Base-by-base conservation (phyloP, 2,329 filamentous ascomycete genomes). In the Venturia effusa region DNA sequence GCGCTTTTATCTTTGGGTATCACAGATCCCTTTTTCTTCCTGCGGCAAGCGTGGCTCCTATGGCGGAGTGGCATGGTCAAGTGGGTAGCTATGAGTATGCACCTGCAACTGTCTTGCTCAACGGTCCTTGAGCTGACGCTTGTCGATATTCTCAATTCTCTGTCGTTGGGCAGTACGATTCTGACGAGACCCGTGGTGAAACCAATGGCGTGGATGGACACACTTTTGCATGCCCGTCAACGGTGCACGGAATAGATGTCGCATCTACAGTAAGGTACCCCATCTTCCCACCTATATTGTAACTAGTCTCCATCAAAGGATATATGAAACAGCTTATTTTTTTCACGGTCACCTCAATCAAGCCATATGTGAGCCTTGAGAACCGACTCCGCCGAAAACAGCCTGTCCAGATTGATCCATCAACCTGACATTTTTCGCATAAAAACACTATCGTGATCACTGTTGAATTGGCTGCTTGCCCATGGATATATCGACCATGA, bases 1-100 rank as follows among this genome's bases (percentile, higher is more conserved):
- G 51, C 51, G 51, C 51, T 57, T 57, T 57, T 57, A 57, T 57
- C 34, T 57, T 57, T n/a, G 51, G 51, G 51, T 24, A 34, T 34
- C 30, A 34, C 51, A 34, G 51, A 22, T 34, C 30, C 27, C 22
- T 34, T 30, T n/a, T n/a, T n/a, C 30, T 55, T n/a, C 22, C 30
- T n/a, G 15, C 27, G n/a, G n/a, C 19, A 4, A 34, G 19, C 34
- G 15, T 57, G 45, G 45, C 45, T 27, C 22, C 45, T 5, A 27
- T 6, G 10, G 27, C 27, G 3, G 51, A 57, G 30, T 37, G 51
- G 34, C 30, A n/a, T 57, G 15, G 6, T n/a, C 30, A 57, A 3
- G 30, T 34, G n/a, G n/a, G 1, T 19, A 8, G 15, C 34, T 5
- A 27, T 34, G 10, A 7, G 45, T 8, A 27, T 24, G n/a, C 43